Evolutionary conservation across 169 alveolate genomes (phyloP), one percentile per base, ranked within the genome.

Genomic region (Amoebophrya sp.): DNA sequence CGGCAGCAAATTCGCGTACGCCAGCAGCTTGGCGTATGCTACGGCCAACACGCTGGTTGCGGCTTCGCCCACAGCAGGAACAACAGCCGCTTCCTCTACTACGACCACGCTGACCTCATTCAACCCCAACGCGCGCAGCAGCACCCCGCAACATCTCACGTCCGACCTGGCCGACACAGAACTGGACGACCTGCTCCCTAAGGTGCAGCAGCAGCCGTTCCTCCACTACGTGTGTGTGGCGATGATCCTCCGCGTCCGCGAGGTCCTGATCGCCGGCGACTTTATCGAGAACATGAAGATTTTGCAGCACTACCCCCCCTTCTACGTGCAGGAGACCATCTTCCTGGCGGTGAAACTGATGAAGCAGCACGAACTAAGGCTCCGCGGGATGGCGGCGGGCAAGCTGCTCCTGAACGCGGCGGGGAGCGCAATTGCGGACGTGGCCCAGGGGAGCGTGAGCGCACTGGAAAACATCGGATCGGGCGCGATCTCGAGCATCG

Each of bases 151-250:
- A n/a, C n/a, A n/a, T n/a, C n/a, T n/a, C n/a, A n/a, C n/a, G n/a
- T n/a, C n/a, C n/a, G n/a, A n/a, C n/a, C n/a, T n/a, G n/a, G n/a
- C n/a, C n/a, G n/a, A n/a, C n/a, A n/a, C n/a, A n/a, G n/a, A 42
- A 42, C 20, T 42, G 34, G 78, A 58, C 78, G 78, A 58, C 23
- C 34, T 58, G 78, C 34, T 58, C 34, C 78, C 78, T 23, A 13
- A 29, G 4, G 78, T 58, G 10, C 78, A 58, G 78, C 78, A 58
- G 34, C 78, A 58, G 78, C 78, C 78, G 7, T 39, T 39, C 41
- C 41, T 88, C n/a, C 38, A 88, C 58, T 88, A 88, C 90, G 45
- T 88, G 29, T 88, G 90, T n/a, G 90, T 42, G 0, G 90, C 90
- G n/a, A 88, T 88, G 90, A 39, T 88, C 23, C n/a, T 39, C 31